Percentiles rank a stretch among this genome's conserved stretches.
These are phyloP conservation scores for Globisporangium paddicum DNA, from an alignment of 352 stramenopile genomes.

Conservation along the genomic window DNA sequence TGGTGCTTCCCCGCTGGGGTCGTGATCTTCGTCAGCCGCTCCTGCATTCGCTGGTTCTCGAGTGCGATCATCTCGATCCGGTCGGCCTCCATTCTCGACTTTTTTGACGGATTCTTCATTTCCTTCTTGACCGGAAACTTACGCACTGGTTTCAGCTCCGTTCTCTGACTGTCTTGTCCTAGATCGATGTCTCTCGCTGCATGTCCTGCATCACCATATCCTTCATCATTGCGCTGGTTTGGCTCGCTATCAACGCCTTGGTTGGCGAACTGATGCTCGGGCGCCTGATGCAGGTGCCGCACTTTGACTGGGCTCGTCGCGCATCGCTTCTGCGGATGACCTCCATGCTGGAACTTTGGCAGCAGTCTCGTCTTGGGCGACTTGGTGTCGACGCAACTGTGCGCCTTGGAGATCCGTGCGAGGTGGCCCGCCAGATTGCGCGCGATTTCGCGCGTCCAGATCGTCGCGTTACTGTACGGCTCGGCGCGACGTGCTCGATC, in stretches of 20 bases:
- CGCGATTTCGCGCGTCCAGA: conserved; percentile 71
- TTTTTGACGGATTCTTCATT: conserved; percentile 13
- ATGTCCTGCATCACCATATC: neutral
- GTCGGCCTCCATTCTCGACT: conserved; percentile 19
- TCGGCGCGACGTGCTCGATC: conserved; percentile 65
- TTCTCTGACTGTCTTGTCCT: neutral
- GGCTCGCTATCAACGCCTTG: neutral
- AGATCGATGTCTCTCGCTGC: neutral
- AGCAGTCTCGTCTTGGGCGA: conserved; percentile 53
- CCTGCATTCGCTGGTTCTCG: conserved; percentile 25
- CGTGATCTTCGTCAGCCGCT: conserved; percentile 20
- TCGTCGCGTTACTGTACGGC: conserved; percentile 71
- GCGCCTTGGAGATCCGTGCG: conserved; percentile 58
- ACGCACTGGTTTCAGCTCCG: conserved; percentile 10
- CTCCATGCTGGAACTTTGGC: conserved; percentile 39
- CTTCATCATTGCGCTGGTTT: conserved; percentile 2
- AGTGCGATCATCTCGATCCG: conserved; percentile 14
- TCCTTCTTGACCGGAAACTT: conserved; percentile 12
- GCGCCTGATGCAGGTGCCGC: conserved; percentile 9
- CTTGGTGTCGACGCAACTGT: conserved; percentile 67
- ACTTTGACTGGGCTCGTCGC: conserved; percentile 44
- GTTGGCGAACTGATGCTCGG: neutral
- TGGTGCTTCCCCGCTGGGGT: neutral
- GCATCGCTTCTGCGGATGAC: conserved; percentile 30
- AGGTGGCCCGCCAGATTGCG: conserved; percentile 66